These are phyloP conservation scores for Podaxis sp. DNA, from an alignment of 768 basidiomycete species.

Conservation along the genomic window DNA sequence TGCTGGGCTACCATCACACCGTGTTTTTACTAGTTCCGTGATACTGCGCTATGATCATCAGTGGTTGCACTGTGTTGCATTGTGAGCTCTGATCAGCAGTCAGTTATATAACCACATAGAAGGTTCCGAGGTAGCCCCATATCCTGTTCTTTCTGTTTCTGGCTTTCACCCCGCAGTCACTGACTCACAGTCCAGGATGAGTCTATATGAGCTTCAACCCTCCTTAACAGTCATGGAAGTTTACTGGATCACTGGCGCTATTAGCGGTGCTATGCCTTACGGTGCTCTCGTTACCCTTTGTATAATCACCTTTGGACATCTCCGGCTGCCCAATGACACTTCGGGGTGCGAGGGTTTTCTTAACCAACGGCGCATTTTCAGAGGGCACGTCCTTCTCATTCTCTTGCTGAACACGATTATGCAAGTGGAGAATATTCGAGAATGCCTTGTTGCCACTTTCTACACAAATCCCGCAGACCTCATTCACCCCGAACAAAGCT, in stretches of 20 bases:
- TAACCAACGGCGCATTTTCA: not conserved
- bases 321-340: not conserved
- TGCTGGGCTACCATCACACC: no score
- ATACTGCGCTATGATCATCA: no score
- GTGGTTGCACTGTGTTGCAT: no score
- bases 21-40: no score
- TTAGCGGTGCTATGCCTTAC: not conserved
- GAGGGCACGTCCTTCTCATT: not conserved
- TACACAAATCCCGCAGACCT: not conserved
- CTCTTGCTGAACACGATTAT: not conserved
- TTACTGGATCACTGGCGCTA: not conserved
- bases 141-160: no score
- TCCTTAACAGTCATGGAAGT: not conserved
- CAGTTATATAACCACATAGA: no score
- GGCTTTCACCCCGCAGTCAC: no score
- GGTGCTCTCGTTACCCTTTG: not conserved
- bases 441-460: not conserved
- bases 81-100: no score
- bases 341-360: not conserved
- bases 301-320: not conserved
- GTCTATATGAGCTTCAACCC: no score
- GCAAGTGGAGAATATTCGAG: not conserved
- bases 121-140: no score
- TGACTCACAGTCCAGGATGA: no score
- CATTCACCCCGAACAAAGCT: no score